Conservation (phyloP, 2,329 filamentous ascomycete species). For the Sarocladiaceae sp. region DNA sequence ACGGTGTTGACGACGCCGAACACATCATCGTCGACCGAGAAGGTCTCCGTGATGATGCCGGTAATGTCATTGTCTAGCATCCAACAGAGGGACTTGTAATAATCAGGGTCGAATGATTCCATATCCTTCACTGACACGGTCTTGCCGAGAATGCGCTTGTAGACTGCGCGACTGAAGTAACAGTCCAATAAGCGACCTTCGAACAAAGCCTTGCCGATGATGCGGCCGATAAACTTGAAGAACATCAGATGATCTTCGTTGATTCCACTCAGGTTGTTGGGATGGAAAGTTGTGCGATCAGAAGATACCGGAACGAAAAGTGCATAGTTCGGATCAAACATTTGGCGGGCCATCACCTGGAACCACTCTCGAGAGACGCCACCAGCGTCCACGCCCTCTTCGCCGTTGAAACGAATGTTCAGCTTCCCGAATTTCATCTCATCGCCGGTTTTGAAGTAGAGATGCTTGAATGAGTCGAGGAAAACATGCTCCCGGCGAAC, state of each 20-base stretch:
- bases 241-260: conserved; percentile 95
- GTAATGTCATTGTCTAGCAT: conserved; percentile 99
- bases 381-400: conserved; percentile 96
- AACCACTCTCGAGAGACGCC: conserved; percentile 99
- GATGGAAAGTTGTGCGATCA: conserved; percentile 97
- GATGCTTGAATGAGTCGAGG: conserved; percentile 95
- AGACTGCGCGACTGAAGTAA: conserved; percentile 97
- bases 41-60: conserved; percentile 93
- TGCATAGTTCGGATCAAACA: conserved; percentile 98
- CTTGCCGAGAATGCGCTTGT: conserved; percentile 94
- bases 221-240: conserved; percentile 98
- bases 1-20: conserved; percentile 86
- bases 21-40: conserved; percentile 87
- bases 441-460: conserved; percentile 93
- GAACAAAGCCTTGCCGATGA: conserved; percentile 97
- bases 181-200: conserved; percentile 94
- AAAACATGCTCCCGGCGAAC: conserved; percentile 94
- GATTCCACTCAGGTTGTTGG: conserved; percentile 87
- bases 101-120: conserved; percentile 96
- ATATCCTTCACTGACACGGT: conserved; percentile 97
- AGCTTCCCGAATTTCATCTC: conserved; percentile 99
- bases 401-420: conserved; percentile 93
- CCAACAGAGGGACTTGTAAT: conserved; percentile 98
- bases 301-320: conserved; percentile 95
- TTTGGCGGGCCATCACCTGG: conserved; percentile 91